These are phyloP conservation scores for Aspergillus texensis DNA, from an alignment of 2,329 filamentous ascomycete genomes.

Conservation along the genomic window DNA sequence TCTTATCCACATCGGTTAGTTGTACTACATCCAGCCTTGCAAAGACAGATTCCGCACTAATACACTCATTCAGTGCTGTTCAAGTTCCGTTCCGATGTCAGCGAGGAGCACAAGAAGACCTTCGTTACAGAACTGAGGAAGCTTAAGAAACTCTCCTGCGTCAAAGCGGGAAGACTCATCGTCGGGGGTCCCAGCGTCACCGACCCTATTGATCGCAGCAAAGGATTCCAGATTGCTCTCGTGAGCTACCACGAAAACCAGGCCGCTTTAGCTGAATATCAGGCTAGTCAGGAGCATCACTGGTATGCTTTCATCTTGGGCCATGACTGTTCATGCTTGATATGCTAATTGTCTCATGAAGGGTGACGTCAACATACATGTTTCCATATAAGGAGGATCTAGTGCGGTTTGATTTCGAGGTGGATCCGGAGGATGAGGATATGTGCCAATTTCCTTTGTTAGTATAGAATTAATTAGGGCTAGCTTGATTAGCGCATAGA, in stretches of 20 bases:
- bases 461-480: not conserved
- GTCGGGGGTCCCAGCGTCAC: conserved; percentile 59
- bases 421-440: conserved; percentile 38
- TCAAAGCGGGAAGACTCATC: conserved; percentile 52
- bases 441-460: conserved; percentile 19
- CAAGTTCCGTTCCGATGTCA: conserved; percentile 51
- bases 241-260: conserved; percentile 55
- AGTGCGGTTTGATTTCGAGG: conserved; percentile 59
- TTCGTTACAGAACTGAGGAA: conserved; percentile 54
- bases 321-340: not conserved
- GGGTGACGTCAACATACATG: conserved; percentile 55
- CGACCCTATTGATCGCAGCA: conserved; percentile 54
- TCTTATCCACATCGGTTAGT: conserved; percentile 9
- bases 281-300: conserved; percentile 57
- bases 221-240: conserved; percentile 56
- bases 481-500: too few species aligned
- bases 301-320: conserved; percentile 33
- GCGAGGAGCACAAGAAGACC: conserved; percentile 45
- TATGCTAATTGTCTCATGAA: conserved; percentile 23
- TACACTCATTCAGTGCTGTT: conserved; percentile 50
- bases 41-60: not conserved
- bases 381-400: conserved; percentile 59
- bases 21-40: too few species aligned
- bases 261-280: conserved; percentile 54
- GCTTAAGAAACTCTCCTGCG: conserved; percentile 53